Percentiles rank a stretch among this genome's conserved stretches.
phyloP scores from a whole-genome alignment of 441 rosid species.

The Melastoma candidum region DNA sequence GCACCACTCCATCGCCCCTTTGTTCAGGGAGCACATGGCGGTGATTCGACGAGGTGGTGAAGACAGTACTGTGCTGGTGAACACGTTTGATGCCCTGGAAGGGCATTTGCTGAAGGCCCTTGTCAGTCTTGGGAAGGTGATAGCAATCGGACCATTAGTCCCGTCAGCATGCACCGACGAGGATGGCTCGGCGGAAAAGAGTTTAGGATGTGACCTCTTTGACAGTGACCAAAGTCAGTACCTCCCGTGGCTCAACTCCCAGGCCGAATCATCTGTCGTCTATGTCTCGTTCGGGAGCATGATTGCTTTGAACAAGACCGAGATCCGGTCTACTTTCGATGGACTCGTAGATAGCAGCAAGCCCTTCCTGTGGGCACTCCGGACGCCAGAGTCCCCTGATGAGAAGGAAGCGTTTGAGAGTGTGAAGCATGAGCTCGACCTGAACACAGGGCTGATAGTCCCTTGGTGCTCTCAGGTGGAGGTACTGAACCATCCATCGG shows the following conservation, averaged over 20 bases:
- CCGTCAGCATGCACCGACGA: constrained; percentile 10
- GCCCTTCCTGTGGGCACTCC: constrained; percentile 29
- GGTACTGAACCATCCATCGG: constrained; percentile 15
- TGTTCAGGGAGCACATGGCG: constrained; percentile 12
- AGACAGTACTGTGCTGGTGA: constrained; percentile 10
- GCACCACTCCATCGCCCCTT: neutral
- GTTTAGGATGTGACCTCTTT: constrained; percentile 19
- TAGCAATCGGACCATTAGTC: constrained; percentile 22
- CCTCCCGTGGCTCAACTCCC: constrained; percentile 19
- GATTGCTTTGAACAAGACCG: constrained; percentile 8
- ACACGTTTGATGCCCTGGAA: constrained; percentile 27
- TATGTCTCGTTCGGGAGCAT: constrained; percentile 29
- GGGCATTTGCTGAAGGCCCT: constrained; percentile 11
- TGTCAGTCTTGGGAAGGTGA: constrained; percentile 1
- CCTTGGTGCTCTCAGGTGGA: constrained; percentile 19
- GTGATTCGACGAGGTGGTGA: constrained; percentile 8
- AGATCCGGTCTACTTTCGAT: constrained; percentile 15
- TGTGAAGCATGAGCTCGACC: constrained; percentile 1
- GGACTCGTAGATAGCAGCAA: constrained; percentile 13
- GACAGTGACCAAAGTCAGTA: neutral
- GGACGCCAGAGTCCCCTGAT: neutral
- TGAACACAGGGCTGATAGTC: constrained; percentile 14
- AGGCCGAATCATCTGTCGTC: constrained; percentile 17
- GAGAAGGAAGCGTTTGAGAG: neutral
- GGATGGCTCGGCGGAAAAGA: constrained; percentile 8